A percentile compares a stretch with the other conserved stretches of the same genome.
Conservation (phyloP, 768 basidiomycete genomes). For the Boletus barrowsii region DNA sequence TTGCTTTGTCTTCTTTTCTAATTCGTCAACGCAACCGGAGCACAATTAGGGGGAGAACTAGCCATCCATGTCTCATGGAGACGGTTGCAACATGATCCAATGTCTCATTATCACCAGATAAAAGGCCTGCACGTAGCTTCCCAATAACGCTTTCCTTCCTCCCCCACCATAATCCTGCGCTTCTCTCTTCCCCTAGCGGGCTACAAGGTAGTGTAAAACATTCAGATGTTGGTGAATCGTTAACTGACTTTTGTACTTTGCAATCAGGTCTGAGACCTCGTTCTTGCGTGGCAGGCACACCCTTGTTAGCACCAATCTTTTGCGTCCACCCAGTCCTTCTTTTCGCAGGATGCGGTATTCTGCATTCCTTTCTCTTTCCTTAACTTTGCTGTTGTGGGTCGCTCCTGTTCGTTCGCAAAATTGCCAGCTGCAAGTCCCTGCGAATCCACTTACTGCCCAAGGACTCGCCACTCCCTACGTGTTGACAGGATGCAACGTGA, state of each 20-base stretch:
- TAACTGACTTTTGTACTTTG: not conserved
- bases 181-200: constrained; percentile 10
- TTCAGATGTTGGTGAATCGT: not conserved
- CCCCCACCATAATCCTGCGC: not conserved
- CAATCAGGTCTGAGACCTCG: constrained; percentile 24
- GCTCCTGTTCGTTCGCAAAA: constrained; percentile 19
- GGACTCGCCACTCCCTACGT: constrained; percentile 28
- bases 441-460: constrained; percentile 21
- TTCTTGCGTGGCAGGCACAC: constrained; percentile 22
- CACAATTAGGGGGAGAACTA: not conserved
- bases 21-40: not conserved
- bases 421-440: constrained; percentile 21
- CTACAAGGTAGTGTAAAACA: constrained; percentile 5
- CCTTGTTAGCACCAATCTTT: constrained; percentile 1
- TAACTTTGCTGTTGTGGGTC: constrained; percentile 14
- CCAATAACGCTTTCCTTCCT: not conserved
- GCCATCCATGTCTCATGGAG: constrained; percentile 2
- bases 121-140: not conserved
- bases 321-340: not conserved
- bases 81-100: constrained; percentile 4
- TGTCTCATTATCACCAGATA: constrained; percentile 11
- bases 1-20: not conserved
- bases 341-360: constrained; percentile 11
- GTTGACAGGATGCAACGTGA: constrained; percentile 28
- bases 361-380: constrained; percentile 5